Conservation (phyloP, 176 grass and related monocot species). For the Dactylis glomerata region DNA sequence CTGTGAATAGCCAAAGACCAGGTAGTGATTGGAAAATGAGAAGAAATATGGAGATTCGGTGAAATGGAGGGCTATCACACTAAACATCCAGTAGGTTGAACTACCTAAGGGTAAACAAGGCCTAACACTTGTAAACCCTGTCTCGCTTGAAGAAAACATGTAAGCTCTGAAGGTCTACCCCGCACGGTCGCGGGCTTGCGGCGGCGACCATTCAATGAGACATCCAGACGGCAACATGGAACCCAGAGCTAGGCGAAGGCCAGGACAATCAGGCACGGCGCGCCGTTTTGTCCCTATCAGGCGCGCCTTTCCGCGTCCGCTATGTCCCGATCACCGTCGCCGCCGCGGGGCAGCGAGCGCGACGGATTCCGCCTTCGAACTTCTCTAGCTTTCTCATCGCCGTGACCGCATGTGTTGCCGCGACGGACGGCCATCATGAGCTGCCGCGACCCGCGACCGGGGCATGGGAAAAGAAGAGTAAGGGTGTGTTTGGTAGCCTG, state of each 20-base stretch:
- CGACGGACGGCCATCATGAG: constrained; percentile 29
- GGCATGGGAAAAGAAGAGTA: neutral
- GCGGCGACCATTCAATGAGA: no score
- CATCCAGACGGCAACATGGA: constrained; percentile 1
- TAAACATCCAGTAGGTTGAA: no score
- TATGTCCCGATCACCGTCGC: constrained; percentile 8
- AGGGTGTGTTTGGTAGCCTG: no score
- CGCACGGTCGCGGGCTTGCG: no score
- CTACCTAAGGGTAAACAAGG: no score
- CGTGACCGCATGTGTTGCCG: constrained; percentile 11
- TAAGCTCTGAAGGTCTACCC: no score
- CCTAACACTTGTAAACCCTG: no score
- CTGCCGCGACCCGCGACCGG: neutral
- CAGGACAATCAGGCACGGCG: neutral
- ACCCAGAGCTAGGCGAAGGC: neutral
- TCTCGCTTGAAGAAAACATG: no score
- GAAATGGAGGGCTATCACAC: no score
- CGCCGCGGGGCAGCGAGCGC: neutral
- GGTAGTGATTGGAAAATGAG: no score
- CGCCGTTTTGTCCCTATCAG: constrained; percentile 45
- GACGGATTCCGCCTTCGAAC: neutral
- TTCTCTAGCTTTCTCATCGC: constrained; percentile 17
- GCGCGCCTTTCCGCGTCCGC: constrained; percentile 25
- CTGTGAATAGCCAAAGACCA: no score
- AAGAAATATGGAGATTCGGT: no score